A percentile compares a stretch with the other conserved stretches of the same genome.
These are phyloP conservation scores for Coemansia aciculifera DNA, from an alignment of 192 early-diverging fungal species.

Conservation along the genomic window DNA sequence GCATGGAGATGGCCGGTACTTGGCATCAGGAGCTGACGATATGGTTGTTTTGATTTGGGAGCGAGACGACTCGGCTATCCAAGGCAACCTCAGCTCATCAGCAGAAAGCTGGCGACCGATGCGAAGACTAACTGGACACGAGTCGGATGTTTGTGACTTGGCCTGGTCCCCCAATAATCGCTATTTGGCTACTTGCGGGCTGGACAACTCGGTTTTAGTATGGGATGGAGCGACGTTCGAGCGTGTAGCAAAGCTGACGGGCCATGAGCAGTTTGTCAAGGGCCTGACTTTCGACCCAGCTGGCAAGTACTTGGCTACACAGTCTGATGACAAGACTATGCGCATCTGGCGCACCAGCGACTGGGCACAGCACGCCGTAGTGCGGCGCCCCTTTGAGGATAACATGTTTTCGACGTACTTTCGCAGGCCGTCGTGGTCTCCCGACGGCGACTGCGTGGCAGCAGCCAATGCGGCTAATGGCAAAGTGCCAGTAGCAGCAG, in stretches of 20 bases:
- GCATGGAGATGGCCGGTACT: constrained; percentile 62
- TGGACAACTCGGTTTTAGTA: constrained; percentile 80
- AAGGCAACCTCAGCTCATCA: neutral
- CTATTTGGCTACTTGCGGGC: constrained; percentile 86
- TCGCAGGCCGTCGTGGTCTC: constrained; percentile 91
- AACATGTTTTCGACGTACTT: constrained; percentile 90
- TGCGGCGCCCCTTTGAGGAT: constrained; percentile 71
- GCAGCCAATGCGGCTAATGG: constrained; percentile 87
- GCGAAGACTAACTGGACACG: constrained; percentile 77
- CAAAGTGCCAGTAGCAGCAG: constrained; percentile 72
- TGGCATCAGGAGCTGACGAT: constrained; percentile 93
- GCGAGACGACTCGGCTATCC: constrained; percentile 50
- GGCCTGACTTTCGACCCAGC: constrained; percentile 96
- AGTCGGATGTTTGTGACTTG: constrained; percentile 89
- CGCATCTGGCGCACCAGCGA: constrained; percentile 86
- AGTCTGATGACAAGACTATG: constrained; percentile 90
- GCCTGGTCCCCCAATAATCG: constrained; percentile 88
- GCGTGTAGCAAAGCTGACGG: constrained; percentile 62
- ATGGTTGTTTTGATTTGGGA: constrained; percentile 91
- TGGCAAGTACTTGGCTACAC: constrained; percentile 87
- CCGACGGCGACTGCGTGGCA: constrained; percentile 91
- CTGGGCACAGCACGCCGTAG: constrained; percentile 77
- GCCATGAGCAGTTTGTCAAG: constrained; percentile 90
- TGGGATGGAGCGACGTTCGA: constrained; percentile 87
- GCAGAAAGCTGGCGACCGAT: constrained; percentile 71